These are phyloP conservation scores for Stereum hirsutum DNA, from an alignment of 1,284 basidiomycete species.

Conservation along the genomic window DNA sequence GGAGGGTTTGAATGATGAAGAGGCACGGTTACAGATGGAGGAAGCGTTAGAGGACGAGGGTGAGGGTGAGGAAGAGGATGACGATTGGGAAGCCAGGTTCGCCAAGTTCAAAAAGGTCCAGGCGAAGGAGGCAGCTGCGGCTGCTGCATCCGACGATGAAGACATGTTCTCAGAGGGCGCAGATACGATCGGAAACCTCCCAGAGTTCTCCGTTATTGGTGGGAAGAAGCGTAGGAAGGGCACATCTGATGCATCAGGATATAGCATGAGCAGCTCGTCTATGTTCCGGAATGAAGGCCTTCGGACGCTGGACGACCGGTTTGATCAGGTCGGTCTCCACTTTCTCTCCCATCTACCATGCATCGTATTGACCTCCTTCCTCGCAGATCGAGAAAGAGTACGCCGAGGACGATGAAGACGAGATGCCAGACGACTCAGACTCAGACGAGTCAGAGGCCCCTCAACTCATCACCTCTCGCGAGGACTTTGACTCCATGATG, in stretches of 20 bases:
- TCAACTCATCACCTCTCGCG: constrained; percentile 69
- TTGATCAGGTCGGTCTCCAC: constrained; percentile 70
- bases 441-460: constrained; percentile 56
- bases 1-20: constrained; percentile 38
- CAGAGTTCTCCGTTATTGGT: constrained; percentile 66
- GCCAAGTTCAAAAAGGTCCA: constrained; percentile 61
- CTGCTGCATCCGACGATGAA: constrained; percentile 20
- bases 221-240: constrained; percentile 71
- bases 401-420: constrained; percentile 51
- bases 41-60: constrained; percentile 21
- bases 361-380: not conserved
- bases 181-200: constrained; percentile 72
- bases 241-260: constrained; percentile 79
- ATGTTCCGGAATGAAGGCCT: constrained; percentile 92
- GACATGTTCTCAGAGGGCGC: constrained; percentile 61
- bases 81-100: constrained; percentile 70
- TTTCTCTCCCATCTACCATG: not conserved
- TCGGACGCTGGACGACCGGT: constrained; percentile 85
- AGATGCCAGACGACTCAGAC: constrained; percentile 36
- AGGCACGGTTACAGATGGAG: too few species aligned
- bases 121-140: constrained; percentile 30
- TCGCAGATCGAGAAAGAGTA: constrained; percentile 70
- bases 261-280: constrained; percentile 95
- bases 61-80: constrained; percentile 15
- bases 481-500: constrained; percentile 89